Conservation (phyloP, 331 rosid species). For the Quercus tomentella region DNA sequence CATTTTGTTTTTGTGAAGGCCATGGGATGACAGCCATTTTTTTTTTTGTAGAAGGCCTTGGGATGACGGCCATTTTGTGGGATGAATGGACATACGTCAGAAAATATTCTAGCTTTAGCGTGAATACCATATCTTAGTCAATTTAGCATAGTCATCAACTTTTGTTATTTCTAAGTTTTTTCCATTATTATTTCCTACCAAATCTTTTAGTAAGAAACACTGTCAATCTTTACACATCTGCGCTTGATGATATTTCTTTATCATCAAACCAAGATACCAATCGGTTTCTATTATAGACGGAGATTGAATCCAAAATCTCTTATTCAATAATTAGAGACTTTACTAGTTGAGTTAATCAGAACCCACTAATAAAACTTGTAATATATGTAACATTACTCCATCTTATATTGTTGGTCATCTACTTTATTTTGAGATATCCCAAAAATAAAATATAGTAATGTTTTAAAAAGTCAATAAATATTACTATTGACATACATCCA, state of each 20-base stretch:
- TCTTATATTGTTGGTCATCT: too few species aligned
- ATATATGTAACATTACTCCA: too few species aligned
- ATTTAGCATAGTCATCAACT: neutral
- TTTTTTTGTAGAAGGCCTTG: too few species aligned
- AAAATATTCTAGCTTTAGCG: neutral
- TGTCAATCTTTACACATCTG: neutral
- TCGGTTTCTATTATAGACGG: rapidly evolving
- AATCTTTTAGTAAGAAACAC: neutral
- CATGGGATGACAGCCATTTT: neutral
- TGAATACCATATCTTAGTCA: too few species aligned
- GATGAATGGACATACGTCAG: neutral
- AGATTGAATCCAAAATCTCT: too few species aligned
- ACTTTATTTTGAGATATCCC: too few species aligned
- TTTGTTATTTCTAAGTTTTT: neutral
- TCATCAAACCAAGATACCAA: rapidly evolving
- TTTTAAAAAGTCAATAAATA: too few species aligned
- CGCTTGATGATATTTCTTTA: rapidly evolving
- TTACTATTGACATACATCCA: too few species aligned
- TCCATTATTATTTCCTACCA: neutral
- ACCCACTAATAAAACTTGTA: too few species aligned
- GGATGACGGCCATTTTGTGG: neutral
- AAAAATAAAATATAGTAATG: too few species aligned
- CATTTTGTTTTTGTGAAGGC: neutral
- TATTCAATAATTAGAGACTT: too few species aligned
- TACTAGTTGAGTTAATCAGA: rapidly evolving